These are phyloP conservation scores for Nannizzia gypsea DNA, from an alignment of 2,329 filamentous ascomycete species.

Conservation along the genomic window DNA sequence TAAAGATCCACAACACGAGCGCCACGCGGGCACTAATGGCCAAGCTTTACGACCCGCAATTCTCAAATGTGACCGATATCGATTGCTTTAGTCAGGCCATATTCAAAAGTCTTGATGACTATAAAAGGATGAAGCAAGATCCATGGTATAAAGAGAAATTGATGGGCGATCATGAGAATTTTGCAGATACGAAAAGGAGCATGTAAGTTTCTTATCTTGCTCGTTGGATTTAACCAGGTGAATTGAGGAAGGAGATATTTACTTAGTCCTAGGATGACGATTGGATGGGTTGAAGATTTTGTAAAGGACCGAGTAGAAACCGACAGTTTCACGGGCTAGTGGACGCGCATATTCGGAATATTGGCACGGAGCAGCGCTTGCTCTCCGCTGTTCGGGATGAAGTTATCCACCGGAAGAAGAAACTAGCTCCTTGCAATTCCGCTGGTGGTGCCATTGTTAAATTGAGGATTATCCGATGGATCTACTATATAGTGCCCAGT, in stretches of 20 bases:
- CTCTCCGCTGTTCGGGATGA: too few species aligned
- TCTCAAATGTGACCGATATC: neutral
- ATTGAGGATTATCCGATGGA: too few species aligned
- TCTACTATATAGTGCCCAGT: too few species aligned
- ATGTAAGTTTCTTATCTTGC: slow-evolving; percentile 20
- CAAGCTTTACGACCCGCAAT: neutral
- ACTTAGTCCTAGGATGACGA: slow-evolving; percentile 31
- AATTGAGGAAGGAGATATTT: too few species aligned
- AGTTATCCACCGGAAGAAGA: too few species aligned
- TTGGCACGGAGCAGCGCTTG: too few species aligned
- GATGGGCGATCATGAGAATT: slow-evolving; percentile 37
- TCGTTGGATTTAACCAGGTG: too few species aligned
- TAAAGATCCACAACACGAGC: neutral
- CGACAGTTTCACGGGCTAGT: too few species aligned
- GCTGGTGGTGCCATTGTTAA: too few species aligned
- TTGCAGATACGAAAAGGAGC: slow-evolving; percentile 38
- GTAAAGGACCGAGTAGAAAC: too few species aligned
- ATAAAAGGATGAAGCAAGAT: slow-evolving; percentile 39
- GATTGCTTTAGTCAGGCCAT: neutral
- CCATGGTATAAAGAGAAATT: slow-evolving; percentile 39
- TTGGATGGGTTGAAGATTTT: slow-evolving; percentile 39
- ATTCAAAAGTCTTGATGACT: slow-evolving; percentile 34
- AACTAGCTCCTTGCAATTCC: too few species aligned
- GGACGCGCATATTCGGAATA: too few species aligned
- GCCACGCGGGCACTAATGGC: neutral